Evolutionary conservation across 768 basidiomycete genomes (phyloP), one percentile per base, ranked within the genome.

Genomic region (Mycena alexandri): DNA sequence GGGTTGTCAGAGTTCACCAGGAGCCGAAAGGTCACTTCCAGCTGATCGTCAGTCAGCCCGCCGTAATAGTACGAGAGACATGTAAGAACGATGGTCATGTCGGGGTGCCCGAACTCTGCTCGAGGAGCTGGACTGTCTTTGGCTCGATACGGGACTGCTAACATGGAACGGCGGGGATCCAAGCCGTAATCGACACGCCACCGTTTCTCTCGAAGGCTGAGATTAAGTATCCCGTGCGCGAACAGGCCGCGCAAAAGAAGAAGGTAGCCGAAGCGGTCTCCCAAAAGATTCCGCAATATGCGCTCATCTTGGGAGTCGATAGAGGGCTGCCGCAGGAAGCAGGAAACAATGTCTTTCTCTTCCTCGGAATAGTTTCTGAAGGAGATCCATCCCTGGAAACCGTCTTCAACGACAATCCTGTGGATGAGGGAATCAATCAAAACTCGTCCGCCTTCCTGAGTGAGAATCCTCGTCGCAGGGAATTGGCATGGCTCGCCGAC

Each of bases 101-200:
- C 87, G 0, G 86, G 86, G 69, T 88, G 86, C 4, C 84, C 84
- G 48, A 88, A 87, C 58, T 87, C 85, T 50, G 86, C 81, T 34
- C 81, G 76, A 17, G 74, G 64, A 9, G 84, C 76, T 0, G 87
- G 86, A 5, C 81, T 75, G 55, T 88, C 86, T 68, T 86, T 88
- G 0, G 86, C 87, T 13, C 82, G 77, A 64, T 85, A 88, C 0
- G 87, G 86, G 0, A 87, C 85, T 1, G 87, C 85, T 1, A 87
- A 77, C 68, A 83, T 74, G 1, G 85, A 80, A 2, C 87, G 80
- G 7, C 42, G 67, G 4, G 72, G 71, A 59, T 84, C 82, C 5
- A 86, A 78, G 2, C 87, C 86, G 68, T 85, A 88, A 57, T 87
- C 83, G 1, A 87, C 87, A 34, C 86, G 72, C 84, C 85, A 87